Conservation (phyloP, 2,329 filamentous ascomycete genomes). For the Sphaerulina musiva region DNA sequence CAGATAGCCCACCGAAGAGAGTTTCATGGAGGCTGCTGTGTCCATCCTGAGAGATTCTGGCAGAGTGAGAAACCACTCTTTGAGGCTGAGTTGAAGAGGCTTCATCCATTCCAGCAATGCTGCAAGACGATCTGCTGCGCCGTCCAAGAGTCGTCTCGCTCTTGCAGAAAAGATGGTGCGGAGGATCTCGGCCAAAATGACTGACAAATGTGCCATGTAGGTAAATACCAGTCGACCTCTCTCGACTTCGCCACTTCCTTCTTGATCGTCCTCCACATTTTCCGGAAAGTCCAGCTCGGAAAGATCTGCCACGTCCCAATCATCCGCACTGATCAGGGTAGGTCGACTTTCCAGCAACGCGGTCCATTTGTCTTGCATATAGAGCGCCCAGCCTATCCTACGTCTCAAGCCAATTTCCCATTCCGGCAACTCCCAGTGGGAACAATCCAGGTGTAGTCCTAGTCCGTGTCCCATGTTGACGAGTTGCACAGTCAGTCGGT, state of each 20-base stretch:
- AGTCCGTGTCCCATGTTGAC: conserved; percentile 37
- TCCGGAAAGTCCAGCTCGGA: conserved; percentile 30
- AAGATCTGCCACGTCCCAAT: conserved; percentile 26
- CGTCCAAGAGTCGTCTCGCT: conserved; percentile 17
- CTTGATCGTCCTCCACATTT: conserved; percentile 25
- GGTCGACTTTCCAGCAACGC: conserved; percentile 29
- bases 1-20: conserved; percentile 37
- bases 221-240: conserved; percentile 28
- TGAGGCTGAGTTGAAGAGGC: conserved; percentile 25
- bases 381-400: conserved; percentile 28
- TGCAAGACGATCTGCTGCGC: conserved; percentile 15
- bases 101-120: conserved; percentile 23
- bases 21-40: conserved; percentile 26
- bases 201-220: conserved; percentile 26
- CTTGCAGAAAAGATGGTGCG: conserved; percentile 21
- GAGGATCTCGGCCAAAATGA: conserved; percentile 24
- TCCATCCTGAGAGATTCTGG: conserved; percentile 27
- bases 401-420: conserved; percentile 30
- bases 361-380: conserved; percentile 30
- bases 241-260: conserved; percentile 29
- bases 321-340: conserved; percentile 20
- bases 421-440: conserved; percentile 26
- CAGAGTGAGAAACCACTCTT: conserved; percentile 24
- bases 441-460: conserved; percentile 33
- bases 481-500: conserved; percentile 33